A percentile compares a stretch with the other conserved stretches of the same genome.
These are phyloP conservation scores for Aspergillus pseudoglaucus DNA, from an alignment of 2,329 filamentous ascomycete species.

Conservation along the genomic window DNA sequence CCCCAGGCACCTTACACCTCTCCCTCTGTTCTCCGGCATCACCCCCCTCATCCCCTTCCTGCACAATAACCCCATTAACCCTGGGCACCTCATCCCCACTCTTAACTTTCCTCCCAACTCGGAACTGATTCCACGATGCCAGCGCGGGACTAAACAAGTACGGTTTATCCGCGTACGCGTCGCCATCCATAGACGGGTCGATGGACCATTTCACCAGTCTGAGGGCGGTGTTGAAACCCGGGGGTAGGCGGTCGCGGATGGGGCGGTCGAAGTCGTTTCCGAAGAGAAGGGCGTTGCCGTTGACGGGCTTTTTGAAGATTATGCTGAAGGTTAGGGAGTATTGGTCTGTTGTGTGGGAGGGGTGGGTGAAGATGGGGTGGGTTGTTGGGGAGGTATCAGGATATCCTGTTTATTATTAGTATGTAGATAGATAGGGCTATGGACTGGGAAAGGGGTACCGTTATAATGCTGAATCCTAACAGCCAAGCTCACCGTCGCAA, in stretches of 20 bases:
- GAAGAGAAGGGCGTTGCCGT: slow-evolving; percentile 71
- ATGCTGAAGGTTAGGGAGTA: slow-evolving; percentile 81
- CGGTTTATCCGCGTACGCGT: slow-evolving; percentile 79
- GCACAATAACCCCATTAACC: slow-evolving; percentile 50
- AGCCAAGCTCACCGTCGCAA: slow-evolving; percentile 61
- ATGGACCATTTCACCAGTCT: slow-evolving; percentile 84
- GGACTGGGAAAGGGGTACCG: slow-evolving; percentile 17
- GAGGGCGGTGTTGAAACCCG: slow-evolving; percentile 78
- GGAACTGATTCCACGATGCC: slow-evolving; percentile 70
- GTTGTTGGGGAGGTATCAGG: slow-evolving; percentile 62
- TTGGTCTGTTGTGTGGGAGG: slow-evolving; percentile 66
- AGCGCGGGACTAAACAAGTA: slow-evolving; percentile 79
- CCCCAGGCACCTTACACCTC: slow-evolving; percentile 46
- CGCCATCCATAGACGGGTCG: slow-evolving; percentile 83
- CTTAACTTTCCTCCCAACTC: slow-evolving; percentile 51
- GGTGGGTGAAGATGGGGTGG: slow-evolving; percentile 69
- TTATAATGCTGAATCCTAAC: slow-evolving; percentile 65
- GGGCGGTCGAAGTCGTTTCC: slow-evolving; percentile 94
- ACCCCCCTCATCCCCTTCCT: slow-evolving; percentile 59
- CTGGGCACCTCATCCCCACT: slow-evolving; percentile 23
- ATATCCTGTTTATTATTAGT: too few species aligned
- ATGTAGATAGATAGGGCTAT: too few species aligned
- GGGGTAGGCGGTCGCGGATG: slow-evolving; percentile 77
- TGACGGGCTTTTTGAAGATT: slow-evolving; percentile 61
- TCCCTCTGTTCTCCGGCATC: slow-evolving; percentile 41